Conservation (phyloP, 371 early-diverging fungal species). For the Batrachochytrium dendrobatidis region DNA sequence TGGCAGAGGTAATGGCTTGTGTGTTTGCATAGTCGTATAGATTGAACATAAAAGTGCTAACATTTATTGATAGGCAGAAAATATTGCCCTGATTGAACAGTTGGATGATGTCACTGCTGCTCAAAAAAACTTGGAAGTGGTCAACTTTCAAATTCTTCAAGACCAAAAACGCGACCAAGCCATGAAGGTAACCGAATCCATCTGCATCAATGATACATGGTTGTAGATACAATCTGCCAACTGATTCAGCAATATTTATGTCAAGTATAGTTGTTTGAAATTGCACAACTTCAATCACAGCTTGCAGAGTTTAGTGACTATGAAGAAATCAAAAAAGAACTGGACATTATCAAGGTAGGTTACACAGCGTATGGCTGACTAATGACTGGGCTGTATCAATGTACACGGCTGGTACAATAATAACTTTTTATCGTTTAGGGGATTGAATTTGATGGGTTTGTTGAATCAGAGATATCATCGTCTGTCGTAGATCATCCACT, state of each 20-base stretch:
- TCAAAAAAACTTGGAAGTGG: slow-evolving; percentile 35
- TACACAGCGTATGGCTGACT: neutral
- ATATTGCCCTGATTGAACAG: neutral
- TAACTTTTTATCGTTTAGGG: slow-evolving; percentile 13
- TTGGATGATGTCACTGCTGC: slow-evolving; percentile 24
- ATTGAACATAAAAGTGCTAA: no score
- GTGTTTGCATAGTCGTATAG: no score
- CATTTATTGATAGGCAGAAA: no score
- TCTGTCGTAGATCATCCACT: slow-evolving; percentile 30
- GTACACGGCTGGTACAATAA: neutral
- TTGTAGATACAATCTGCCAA: no score
- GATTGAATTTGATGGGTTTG: slow-evolving; percentile 18
- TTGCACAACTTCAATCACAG: neutral
- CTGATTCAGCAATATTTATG: no score
- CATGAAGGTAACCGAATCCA: slow-evolving; percentile 16
- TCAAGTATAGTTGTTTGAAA: neutral
- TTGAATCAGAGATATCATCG: neutral
- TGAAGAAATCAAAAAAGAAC: slow-evolving; percentile 74
- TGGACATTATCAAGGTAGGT: slow-evolving; percentile 72
- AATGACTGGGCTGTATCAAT: neutral
- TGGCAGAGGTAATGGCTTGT: no score
- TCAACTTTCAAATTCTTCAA: slow-evolving; percentile 38
- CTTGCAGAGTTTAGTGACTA: slow-evolving; percentile 53
- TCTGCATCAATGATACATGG: slow-evolving; percentile 6
- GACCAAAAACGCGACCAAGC: slow-evolving; percentile 46